These are phyloP conservation scores for Alternaria incomplexa DNA, from an alignment of 2,329 filamentous ascomycete genomes.

Conservation along the genomic window DNA sequence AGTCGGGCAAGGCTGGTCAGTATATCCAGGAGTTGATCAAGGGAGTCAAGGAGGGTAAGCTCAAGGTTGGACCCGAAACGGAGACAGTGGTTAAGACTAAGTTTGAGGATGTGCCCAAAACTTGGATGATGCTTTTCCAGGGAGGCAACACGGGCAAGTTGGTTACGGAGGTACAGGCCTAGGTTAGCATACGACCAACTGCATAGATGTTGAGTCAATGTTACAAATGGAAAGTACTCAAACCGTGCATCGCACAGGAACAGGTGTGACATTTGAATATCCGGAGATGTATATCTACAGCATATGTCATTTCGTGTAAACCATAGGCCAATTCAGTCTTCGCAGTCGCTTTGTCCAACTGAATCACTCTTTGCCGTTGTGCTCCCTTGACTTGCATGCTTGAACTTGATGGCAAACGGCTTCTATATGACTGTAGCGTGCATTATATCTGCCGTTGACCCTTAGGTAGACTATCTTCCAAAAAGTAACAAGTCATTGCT, in stretches of 20 bases:
- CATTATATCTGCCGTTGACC: background rate
- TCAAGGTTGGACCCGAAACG: conserved; percentile 52
- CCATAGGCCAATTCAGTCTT: background rate
- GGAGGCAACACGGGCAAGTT: conserved; percentile 58
- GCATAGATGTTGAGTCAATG: background rate
- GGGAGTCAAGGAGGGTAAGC: conserved; percentile 53
- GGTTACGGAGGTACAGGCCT: conserved; percentile 45
- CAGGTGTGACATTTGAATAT: background rate
- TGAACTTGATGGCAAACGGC: background rate
- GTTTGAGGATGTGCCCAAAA: conserved; percentile 58
- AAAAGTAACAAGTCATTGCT: background rate
- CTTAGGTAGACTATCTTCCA: background rate
- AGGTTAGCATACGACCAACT: background rate
- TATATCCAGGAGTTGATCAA: conserved; percentile 33
- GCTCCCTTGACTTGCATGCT: background rate
- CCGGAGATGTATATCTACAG: background rate
- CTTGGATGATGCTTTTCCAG: conserved; percentile 57
- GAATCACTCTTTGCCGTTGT: background rate
- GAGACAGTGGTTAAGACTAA: conserved; percentile 56
- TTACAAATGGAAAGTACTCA: background rate
- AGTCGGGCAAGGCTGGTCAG: conserved; percentile 31
- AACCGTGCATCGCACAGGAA: background rate
- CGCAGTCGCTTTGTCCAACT: background rate
- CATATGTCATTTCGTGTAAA: background rate
- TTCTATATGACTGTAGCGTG: background rate